A percentile compares a stretch with the other conserved stretches of the same genome.
These are phyloP conservation scores for Lactarius hatsudake DNA, from an alignment of 768 basidiomycete genomes.

Conservation along the genomic window DNA sequence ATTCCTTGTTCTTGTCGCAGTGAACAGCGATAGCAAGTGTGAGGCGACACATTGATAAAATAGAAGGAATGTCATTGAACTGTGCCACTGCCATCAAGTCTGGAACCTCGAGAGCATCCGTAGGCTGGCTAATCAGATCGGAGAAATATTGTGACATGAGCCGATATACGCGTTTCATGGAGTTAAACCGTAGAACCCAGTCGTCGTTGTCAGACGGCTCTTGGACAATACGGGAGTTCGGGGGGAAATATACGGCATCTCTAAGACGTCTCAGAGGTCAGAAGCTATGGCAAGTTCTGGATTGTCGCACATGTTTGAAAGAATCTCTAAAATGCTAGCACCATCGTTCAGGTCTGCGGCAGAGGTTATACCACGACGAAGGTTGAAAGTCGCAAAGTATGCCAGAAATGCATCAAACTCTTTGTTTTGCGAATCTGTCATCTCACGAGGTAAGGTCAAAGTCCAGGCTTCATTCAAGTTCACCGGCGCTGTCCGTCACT, in stretches of 20 bases:
- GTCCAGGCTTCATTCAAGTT: not conserved
- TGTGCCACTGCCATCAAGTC: slow-evolving; percentile 85
- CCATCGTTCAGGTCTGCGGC: slow-evolving; percentile 79
- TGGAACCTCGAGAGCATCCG: slow-evolving; percentile 77
- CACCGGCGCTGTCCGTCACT: not conserved
- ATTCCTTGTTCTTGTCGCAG: slow-evolving; percentile 82
- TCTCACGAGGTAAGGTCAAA: slow-evolving; percentile 7
- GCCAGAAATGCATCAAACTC: slow-evolving; percentile 80
- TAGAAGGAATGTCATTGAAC: slow-evolving; percentile 61
- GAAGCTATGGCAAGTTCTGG: slow-evolving; percentile 4
- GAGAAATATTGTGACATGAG: slow-evolving; percentile 87
- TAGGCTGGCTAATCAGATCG: slow-evolving; percentile 78
- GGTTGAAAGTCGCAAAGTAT: slow-evolving; percentile 73
- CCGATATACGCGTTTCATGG: slow-evolving; percentile 81
- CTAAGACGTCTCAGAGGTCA: slow-evolving; percentile 39
- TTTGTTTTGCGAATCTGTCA: slow-evolving; percentile 43
- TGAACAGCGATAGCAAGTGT: slow-evolving; percentile 86
- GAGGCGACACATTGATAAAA: slow-evolving; percentile 72
- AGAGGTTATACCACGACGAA: slow-evolving; percentile 59
- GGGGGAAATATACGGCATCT: slow-evolving; percentile 76
- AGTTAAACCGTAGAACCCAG: slow-evolving; percentile 84
- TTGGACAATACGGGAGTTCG: slow-evolving; percentile 51
- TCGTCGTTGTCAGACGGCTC: slow-evolving; percentile 84
- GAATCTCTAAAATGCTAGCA: slow-evolving; percentile 68
- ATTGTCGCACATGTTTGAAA: slow-evolving; percentile 65